Conservation (phyloP, 78 protist genomes). For the Cyanophora paradoxa region DNA sequence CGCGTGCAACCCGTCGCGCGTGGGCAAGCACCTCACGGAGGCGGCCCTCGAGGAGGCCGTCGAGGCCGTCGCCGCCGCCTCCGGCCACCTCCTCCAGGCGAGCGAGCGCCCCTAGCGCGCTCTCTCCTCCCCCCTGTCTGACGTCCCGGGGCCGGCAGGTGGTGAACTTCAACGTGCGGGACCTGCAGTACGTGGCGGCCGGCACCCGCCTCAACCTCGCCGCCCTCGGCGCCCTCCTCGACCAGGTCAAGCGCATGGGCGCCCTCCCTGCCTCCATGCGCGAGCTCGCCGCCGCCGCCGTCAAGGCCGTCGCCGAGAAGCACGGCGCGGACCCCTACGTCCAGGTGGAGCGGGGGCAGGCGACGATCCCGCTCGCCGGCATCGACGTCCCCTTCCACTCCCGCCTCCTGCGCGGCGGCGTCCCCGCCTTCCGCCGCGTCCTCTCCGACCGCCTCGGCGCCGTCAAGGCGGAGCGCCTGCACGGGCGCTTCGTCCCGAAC, state of each 20-base stretch:
- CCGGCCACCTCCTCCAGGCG: too few relatives aligned
- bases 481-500: conserved; percentile 51
- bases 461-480: neutral
- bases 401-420: conserved; percentile 37
- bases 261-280: too few relatives aligned
- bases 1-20: conserved; percentile 52
- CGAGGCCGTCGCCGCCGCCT: neutral
- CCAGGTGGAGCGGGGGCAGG: conserved; percentile 35
- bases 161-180: conserved; percentile 61
- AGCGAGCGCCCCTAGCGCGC: too few relatives aligned
- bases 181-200: conserved; percentile 55
- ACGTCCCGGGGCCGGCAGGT: conserved; percentile 23
- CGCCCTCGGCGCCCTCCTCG: conserved; percentile 30
- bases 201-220: conserved; percentile 42
- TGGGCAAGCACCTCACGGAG: neutral
- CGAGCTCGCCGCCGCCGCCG: too few relatives aligned
- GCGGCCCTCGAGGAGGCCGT: neutral
- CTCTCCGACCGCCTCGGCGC: conserved; percentile 2
- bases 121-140: too few relatives aligned
- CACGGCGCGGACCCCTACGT: neutral
- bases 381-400: conserved; percentile 79
- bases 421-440: conserved; percentile 43
- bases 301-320: neutral
- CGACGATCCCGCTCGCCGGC: conserved; percentile 60
- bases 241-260: too few relatives aligned